phyloP scores from a whole-genome alignment of 306 rosid species.

The Lupinus albus region DNA sequence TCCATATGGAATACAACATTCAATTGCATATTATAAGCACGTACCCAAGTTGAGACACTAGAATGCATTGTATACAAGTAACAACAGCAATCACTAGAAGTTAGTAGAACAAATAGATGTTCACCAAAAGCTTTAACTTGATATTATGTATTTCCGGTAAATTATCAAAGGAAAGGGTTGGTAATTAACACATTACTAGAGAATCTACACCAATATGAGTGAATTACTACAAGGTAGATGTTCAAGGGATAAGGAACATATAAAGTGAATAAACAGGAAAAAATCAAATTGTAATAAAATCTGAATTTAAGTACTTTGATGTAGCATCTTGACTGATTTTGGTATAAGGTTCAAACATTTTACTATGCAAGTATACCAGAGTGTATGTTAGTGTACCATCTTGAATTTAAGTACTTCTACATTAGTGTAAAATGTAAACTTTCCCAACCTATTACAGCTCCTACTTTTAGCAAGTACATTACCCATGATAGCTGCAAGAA shows the following conservation, averaged over 20 bases:
- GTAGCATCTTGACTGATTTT: slow-evolving; percentile 3
- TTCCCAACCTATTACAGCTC: slow-evolving; percentile 13
- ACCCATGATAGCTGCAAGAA: slow-evolving; percentile 98
- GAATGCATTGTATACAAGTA: neutral
- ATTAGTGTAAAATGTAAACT: neutral
- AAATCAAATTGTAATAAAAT: slow-evolving; percentile 22
- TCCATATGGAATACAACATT: slow-evolving; percentile 4
- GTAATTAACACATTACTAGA: slow-evolving; percentile 4
- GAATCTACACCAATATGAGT: slow-evolving; percentile 9
- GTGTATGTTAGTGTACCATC: neutral
- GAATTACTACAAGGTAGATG: neutral
- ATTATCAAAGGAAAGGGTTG: slow-evolving; percentile 19
- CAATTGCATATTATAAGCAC: slow-evolving; percentile 31
- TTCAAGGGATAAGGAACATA: slow-evolving; percentile 21
- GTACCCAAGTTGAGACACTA: slow-evolving; percentile 20
- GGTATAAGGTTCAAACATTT: slow-evolving; percentile 16
- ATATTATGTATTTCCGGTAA: neutral
- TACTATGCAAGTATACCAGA: slow-evolving; percentile 17
- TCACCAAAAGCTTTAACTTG: slow-evolving; percentile 8
- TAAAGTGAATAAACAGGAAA: neutral
- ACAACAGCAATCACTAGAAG: slow-evolving; percentile 31
- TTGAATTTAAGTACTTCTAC: no score
- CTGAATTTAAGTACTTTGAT: neutral
- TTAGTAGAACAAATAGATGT: slow-evolving; percentile 24
- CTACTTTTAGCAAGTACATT: slow-evolving; percentile 32